phyloP scores from a whole-genome alignment of 1,284 basidiomycete species.

The Dichomitus squalens region DNA sequence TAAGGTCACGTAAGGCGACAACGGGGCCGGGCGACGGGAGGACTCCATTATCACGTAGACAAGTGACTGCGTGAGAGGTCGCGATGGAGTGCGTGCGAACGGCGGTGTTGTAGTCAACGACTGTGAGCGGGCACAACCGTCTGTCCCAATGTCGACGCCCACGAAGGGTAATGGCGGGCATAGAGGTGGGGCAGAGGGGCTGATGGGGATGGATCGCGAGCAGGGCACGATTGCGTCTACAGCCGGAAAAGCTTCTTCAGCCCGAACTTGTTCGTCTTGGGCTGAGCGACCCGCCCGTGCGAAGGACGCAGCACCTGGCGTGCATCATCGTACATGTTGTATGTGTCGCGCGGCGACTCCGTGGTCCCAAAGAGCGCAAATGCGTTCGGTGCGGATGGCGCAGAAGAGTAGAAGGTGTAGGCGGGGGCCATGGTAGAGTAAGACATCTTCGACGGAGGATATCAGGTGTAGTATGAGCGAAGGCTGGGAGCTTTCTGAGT shows the following conservation, averaged over 20 bases:
- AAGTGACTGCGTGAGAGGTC: no score
- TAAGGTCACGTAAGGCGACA: no score
- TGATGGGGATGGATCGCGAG: no score
- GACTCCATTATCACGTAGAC: no score
- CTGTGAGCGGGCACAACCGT: no score
- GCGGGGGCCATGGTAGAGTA: conserved; percentile 4
- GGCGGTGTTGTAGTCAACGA: no score
- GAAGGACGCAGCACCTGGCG: conserved; percentile 5
- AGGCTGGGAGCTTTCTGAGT: background rate
- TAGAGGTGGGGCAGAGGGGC: no score
- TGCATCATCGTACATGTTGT: conserved; percentile 23
- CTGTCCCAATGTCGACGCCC: no score
- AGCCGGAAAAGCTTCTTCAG: conserved; percentile 29
- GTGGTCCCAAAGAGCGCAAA: conserved; percentile 24
- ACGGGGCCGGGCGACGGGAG: no score
- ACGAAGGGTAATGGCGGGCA: no score
- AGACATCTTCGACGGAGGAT: conserved; percentile 9
- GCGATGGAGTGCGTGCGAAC: no score
- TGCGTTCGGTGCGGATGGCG: conserved; percentile 11
- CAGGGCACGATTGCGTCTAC: background rate
- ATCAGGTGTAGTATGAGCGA: background rate
- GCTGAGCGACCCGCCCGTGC: conserved; percentile 1
- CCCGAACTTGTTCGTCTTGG: conserved; percentile 16
- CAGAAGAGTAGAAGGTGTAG: conserved; percentile 13
- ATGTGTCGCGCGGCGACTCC: conserved; percentile 23